phyloP scores from a whole-genome alignment of 164 flowering plant species.

The Echeveria elegans region DNA sequence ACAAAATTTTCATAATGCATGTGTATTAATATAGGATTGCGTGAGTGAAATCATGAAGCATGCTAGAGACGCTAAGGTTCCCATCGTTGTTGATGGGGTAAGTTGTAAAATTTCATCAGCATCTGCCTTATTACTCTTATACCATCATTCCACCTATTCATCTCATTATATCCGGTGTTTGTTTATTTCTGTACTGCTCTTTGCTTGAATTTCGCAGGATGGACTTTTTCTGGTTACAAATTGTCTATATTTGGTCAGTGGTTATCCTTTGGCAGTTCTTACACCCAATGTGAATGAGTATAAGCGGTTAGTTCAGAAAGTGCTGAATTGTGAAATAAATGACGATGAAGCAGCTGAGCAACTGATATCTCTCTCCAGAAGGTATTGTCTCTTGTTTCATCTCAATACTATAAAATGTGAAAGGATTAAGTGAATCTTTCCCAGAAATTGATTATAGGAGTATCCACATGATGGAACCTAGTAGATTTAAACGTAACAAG shows the following conservation, averaged over 20 bases:
- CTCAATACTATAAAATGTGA: not conserved
- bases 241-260: constrained; percentile 62
- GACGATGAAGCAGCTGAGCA: constrained; percentile 57
- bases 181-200: constrained; percentile 3
- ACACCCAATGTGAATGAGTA: constrained; percentile 97
- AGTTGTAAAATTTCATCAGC: constrained; percentile 13
- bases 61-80: constrained; percentile 67
- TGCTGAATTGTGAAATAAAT: constrained; percentile 58
- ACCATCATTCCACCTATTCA: not conserved
- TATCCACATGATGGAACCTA: not conserved
- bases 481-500: not conserved
- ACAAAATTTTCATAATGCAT: constrained; percentile 3
- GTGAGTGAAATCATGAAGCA: constrained; percentile 71
- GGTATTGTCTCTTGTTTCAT: constrained; percentile 28
- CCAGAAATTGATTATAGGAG: no score
- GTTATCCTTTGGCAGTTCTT: constrained; percentile 80
- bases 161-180: not conserved
- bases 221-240: constrained; percentile 96
- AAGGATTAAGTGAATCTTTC: not conserved
- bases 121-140: not conserved
- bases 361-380: constrained; percentile 55
- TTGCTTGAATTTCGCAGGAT: constrained; percentile 43
- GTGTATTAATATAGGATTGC: constrained; percentile 56
- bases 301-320: constrained; percentile 84
- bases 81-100: constrained; percentile 96